Evolutionary conservation across 352 stramenopile species (phyloP).

Genomic region (Globisporangium barbulae): DNA sequence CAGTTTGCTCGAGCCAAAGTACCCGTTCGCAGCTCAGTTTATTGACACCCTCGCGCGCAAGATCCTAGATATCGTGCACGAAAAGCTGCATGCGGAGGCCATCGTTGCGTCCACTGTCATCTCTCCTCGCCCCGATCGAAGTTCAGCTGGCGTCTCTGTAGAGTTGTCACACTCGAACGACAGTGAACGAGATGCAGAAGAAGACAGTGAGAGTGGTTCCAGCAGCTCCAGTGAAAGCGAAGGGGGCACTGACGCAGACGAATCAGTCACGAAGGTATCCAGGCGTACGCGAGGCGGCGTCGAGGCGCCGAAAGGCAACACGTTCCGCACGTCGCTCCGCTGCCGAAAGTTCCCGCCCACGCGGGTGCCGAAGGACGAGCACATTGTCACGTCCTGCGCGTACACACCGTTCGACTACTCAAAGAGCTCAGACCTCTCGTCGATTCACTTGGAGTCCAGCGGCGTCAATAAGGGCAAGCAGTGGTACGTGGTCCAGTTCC

Average conservation of each 20-base stretch:
- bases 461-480: slow-evolving; percentile 18
- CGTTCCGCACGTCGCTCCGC: slow-evolving; percentile 37
- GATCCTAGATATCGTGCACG: slow-evolving; percentile 19
- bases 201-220: background rate
- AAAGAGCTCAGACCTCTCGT: slow-evolving; percentile 19
- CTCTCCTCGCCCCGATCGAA: background rate
- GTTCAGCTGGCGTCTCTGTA: background rate
- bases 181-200: background rate
- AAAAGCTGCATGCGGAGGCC: slow-evolving; percentile 20
- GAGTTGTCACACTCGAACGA: background rate
- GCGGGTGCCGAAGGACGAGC: slow-evolving; percentile 28
- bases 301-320: slow-evolving; percentile 12
- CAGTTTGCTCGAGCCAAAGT: slow-evolving; percentile 6
- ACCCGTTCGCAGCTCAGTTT: slow-evolving; percentile 23
- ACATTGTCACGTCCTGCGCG: slow-evolving; percentile 21
- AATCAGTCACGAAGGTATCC: background rate
- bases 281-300: background rate
- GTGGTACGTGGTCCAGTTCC: slow-evolving; percentile 45
- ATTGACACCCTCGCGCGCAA: slow-evolving; percentile 11
- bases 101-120: background rate
- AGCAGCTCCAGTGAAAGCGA: slow-evolving; percentile 4
- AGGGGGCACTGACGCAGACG: too few relatives aligned
- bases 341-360: slow-evolving; percentile 38
- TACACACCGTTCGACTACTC: slow-evolving; percentile 39
- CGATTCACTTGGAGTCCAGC: slow-evolving; percentile 15